These are phyloP conservation scores for Mrakia blollopis DNA, from an alignment of 768 basidiomycete genomes.

Conservation along the genomic window DNA sequence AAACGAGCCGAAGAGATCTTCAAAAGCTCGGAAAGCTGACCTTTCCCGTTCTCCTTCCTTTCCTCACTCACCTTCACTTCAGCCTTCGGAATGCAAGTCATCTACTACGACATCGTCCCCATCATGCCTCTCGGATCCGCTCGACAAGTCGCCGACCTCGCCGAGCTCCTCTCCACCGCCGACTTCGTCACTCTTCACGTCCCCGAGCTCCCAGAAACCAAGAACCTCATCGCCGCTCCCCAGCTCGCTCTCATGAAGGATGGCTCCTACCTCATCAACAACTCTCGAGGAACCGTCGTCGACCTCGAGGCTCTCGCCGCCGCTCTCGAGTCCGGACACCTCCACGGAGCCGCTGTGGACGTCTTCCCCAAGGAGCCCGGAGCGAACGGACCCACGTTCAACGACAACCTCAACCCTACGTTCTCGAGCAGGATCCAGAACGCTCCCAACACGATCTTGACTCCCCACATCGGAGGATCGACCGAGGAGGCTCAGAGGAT, in stretches of 20 bases:
- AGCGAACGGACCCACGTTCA: conserved; percentile 79
- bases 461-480: conserved; percentile 97
- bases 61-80: background rate
- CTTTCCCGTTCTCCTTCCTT: background rate
- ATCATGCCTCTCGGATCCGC: conserved; percentile 97
- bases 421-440: conserved; percentile 73
- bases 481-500: conserved; percentile 97
- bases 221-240: conserved; percentile 75
- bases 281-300: conserved; percentile 90
- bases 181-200: conserved; percentile 97
- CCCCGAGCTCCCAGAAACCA: conserved; percentile 92
- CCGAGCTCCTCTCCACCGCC: conserved; percentile 64
- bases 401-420: conserved; percentile 69
- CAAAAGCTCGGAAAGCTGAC: background rate
- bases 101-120: conserved; percentile 92
- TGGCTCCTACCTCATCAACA: conserved; percentile 94
- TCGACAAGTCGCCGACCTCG: conserved; percentile 75
- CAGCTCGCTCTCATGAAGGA: conserved; percentile 88
- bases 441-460: conserved; percentile 87
- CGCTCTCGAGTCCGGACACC: conserved; percentile 74
- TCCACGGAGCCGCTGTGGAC: conserved; percentile 87
- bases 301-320: conserved; percentile 86
- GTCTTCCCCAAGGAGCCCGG: conserved; percentile 93
- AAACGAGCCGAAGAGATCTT: too few relatives aligned
- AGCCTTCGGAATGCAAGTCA: conserved; percentile 87